Base-by-base conservation (phyloP, 495 filamentous ascomycete species). In the Xylaria venustula region DNA sequence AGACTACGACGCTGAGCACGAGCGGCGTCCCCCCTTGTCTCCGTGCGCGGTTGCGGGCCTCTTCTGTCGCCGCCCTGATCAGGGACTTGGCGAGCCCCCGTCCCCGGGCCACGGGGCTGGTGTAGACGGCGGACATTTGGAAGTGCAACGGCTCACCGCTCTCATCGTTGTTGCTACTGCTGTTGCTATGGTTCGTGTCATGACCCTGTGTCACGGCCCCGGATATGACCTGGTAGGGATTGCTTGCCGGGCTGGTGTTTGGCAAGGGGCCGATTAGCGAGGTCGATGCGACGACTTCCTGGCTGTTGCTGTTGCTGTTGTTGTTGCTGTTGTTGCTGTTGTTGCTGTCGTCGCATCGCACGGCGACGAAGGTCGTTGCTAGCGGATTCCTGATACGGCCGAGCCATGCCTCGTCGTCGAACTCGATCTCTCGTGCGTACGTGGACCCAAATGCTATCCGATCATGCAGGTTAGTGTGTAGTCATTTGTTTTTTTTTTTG, bases 101-200 rank as follows among this genome's bases (percentile, higher is more conserved):
- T 17, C 74, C 66, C 40, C 83, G 72, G 23, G 68, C 75, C 46
- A 74, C 63, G 19, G 78, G 77, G 22, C 61, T 56, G 5, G 79
- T 80, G 62, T 82, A 84, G 66, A 83, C 74, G 15, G 71, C 81
- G 46, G 68, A 63, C 25, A 77, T 67, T 54, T 73, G 71, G n/a
- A 70, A 68, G 62, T 62, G 64, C 19, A 60, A 17, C 12, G 63
- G 45, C 48, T 63, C 61, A 17, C 56, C 25, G 19, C 53, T 58
- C 12, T 25, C 51, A 7, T 34, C 40, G 26, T 60, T 50, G 2
- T 60, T 32, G 37, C 56, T 46, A 32, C 62, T 53, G 62, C 64
- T 61, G 50, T 44, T 41, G 8, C 9, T 47, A 19, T 56, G n/a
- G 14, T 23, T 14, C 15, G 22, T 42, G 34, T 63, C 54, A 64